These are phyloP conservation scores for Boletus subcaerulescens DNA, from an alignment of 768 basidiomycete genomes.

Conservation along the genomic window DNA sequence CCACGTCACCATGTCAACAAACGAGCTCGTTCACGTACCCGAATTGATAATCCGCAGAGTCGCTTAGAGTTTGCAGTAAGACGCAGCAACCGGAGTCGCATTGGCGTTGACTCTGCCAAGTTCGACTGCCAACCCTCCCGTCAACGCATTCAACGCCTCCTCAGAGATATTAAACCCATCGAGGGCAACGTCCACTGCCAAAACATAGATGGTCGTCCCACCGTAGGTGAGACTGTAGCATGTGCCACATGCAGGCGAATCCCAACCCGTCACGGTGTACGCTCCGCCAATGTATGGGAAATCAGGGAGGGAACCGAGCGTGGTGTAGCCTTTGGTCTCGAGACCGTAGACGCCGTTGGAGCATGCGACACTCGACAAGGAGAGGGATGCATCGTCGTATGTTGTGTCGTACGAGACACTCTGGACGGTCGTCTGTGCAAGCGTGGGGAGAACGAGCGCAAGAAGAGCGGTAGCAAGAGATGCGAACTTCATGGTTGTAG, in stretches of 20 bases:
- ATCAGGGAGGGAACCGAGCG: constrained; percentile 30
- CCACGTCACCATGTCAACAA: no score
- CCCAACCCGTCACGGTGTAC: constrained; percentile 30
- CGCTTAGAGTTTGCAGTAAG: constrained; percentile 42
- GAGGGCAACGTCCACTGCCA: constrained; percentile 29
- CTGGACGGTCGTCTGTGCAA: constrained; percentile 10
- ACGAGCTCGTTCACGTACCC: no score
- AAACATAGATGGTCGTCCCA: constrained; percentile 13
- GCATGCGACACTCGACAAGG: constrained; percentile 29
- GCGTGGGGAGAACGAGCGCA: constrained; percentile 14
- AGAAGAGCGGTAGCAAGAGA: constrained; percentile 9
- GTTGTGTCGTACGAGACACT: constrained; percentile 31
- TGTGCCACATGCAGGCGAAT: constrained; percentile 32
- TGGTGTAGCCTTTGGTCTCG: constrained; percentile 29
- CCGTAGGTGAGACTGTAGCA: constrained; percentile 32
- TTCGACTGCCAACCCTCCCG: constrained; percentile 42
- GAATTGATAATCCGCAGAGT: no score
- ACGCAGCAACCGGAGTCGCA: constrained; percentile 41
- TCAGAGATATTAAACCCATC: constrained; percentile 45
- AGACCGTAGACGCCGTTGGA: constrained; percentile 35
- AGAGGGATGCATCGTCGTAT: constrained; percentile 27
- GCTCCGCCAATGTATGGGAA: constrained; percentile 37
- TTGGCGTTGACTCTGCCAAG: constrained; percentile 49
- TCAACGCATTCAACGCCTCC: constrained; percentile 54
- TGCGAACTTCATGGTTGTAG: constrained; percentile 26